Evolutionary conservation across 306 rosid genomes (phyloP).

Genomic region (Quercus bicolor): DNA sequence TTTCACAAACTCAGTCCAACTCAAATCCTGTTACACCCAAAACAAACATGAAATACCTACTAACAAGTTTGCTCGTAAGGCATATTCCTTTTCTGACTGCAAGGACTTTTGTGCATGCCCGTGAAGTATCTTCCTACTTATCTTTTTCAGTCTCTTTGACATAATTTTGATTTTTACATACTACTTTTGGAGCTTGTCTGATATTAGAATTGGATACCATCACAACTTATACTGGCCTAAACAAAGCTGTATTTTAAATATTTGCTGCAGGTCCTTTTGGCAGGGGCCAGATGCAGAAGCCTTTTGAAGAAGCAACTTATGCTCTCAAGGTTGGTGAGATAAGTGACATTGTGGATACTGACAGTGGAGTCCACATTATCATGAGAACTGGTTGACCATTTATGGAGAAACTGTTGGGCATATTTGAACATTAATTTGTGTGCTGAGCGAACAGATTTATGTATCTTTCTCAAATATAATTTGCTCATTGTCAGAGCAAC

Average conservation of each 20-base stretch:
- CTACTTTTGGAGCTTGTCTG: background rate
- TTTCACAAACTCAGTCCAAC: too few species aligned
- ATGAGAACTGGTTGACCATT: slow-evolving; percentile 62
- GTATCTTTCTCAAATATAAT: background rate
- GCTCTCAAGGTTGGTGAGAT: slow-evolving; percentile 80
- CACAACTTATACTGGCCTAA: background rate
- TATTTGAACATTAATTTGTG: slow-evolving; percentile 4
- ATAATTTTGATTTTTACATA: background rate
- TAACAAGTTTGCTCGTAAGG: background rate
- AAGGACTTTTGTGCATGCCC: background rate
- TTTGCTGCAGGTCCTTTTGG: slow-evolving; percentile 76
- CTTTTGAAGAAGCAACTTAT: slow-evolving; percentile 84
- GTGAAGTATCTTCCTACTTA: background rate
- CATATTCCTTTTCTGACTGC: background rate
- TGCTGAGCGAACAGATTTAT: background rate
- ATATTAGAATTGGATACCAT: background rate
- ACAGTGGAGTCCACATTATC: slow-evolving; percentile 92
- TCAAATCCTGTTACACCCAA: too few species aligned
- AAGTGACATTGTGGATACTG: slow-evolving; percentile 89
- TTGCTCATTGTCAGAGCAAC: slow-evolving; percentile 21
- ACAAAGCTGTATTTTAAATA: slow-evolving; percentile 4
- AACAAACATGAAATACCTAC: background rate
- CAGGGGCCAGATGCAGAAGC: slow-evolving; percentile 98
- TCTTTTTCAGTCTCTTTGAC: background rate
- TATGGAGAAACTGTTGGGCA: slow-evolving; percentile 3